Evolutionary conservation across 1,284 basidiomycete genomes (phyloP).

Genomic region (Puccinia horiana): DNA sequence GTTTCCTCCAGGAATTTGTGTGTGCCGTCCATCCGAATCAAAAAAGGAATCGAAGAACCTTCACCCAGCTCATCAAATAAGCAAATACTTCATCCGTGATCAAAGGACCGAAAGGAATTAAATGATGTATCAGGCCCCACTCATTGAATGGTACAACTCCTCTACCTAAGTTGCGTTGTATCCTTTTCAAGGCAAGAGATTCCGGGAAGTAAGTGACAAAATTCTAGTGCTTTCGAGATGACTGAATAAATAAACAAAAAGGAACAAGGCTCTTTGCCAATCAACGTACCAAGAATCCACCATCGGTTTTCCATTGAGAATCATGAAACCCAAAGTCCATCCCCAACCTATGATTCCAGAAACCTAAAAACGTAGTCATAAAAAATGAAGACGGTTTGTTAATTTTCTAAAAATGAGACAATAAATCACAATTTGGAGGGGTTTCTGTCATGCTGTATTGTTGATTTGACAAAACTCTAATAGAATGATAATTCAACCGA

Average conservation of each 20-base stretch:
- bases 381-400: background rate
- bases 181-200: background rate
- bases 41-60: background rate
- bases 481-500: background rate
- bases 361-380: background rate
- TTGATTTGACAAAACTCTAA: background rate
- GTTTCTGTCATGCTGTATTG: background rate
- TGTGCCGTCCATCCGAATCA: background rate
- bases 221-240: background rate
- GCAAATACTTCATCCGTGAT: conserved; percentile 29
- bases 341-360: conserved; percentile 11
- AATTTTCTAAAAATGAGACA: background rate
- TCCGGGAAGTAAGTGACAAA: background rate
- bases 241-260: background rate
- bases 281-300: conserved; percentile 25
- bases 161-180: background rate
- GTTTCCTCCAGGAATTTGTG: background rate
- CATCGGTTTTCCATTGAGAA: conserved; percentile 32
- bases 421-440: no score
- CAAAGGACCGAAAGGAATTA: conserved; percentile 31
- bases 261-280: background rate
- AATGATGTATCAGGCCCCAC: conserved; percentile 11
- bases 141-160: conserved; percentile 18
- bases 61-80: conserved; percentile 21
- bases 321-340: conserved; percentile 23